phyloP scores from a whole-genome alignment of 331 rosid species.

The Quercus phellos region DNA sequence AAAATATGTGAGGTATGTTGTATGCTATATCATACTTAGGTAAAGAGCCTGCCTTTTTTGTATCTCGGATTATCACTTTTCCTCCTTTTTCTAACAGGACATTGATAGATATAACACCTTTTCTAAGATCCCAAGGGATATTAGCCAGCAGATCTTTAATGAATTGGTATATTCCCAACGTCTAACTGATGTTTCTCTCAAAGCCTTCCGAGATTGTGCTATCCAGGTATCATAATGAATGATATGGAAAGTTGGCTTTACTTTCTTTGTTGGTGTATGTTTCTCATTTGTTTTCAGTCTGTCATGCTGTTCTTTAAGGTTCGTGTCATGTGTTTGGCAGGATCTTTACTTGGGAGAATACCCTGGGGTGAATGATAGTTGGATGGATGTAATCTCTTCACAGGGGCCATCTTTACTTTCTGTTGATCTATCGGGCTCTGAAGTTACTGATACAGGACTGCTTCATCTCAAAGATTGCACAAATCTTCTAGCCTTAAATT shows the following conservation, averaged over 20 bases:
- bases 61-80: slow-evolving; percentile 22
- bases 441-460: slow-evolving; percentile 74
- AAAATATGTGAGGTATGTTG: slow-evolving; percentile 58
- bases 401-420: slow-evolving; percentile 85
- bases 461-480: slow-evolving; percentile 57
- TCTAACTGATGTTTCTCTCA: slow-evolving; percentile 44
- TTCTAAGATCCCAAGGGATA: slow-evolving; percentile 73
- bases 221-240: slow-evolving; percentile 57
- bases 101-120: slow-evolving; percentile 45
- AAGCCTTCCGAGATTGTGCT: slow-evolving; percentile 79
- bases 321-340: slow-evolving; percentile 31
- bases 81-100: slow-evolving; percentile 50
- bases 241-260: slow-evolving; percentile 1
- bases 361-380: slow-evolving; percentile 63
- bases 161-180: slow-evolving; percentile 52
- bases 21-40: background rate
- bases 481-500: slow-evolving; percentile 58
- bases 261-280: background rate
- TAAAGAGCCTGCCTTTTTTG: background rate
- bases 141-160: slow-evolving; percentile 79
- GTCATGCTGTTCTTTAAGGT: slow-evolving; percentile 10
- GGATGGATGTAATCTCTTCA: slow-evolving; percentile 88
- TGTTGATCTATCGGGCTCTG: slow-evolving; percentile 75
- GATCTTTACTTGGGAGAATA: slow-evolving; percentile 82
- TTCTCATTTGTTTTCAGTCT: slow-evolving; percentile 11